phyloP scores from a whole-genome alignment of 441 rosid species.

The Manihot esculenta region DNA sequence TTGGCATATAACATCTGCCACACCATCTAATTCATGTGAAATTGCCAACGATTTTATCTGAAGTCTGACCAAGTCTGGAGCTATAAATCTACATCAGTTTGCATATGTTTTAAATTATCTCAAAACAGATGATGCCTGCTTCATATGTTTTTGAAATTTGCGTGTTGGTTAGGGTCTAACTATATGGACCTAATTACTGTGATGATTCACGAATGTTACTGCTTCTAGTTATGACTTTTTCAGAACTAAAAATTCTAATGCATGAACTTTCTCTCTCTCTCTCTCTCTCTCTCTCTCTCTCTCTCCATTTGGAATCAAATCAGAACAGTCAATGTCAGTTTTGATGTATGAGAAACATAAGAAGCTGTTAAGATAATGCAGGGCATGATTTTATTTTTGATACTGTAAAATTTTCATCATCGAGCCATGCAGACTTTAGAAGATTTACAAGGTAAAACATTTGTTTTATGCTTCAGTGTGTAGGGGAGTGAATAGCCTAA shows the following conservation, averaged over 20 bases:
- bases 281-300: background rate
- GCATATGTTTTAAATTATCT: background rate
- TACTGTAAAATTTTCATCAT: background rate
- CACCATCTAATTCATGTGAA: conserved; percentile 2
- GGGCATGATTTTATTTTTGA: background rate
- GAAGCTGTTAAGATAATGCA: no score
- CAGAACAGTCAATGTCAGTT: no score
- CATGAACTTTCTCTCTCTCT: background rate
- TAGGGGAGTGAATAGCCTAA: no score
- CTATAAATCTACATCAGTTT: conserved; percentile 7
- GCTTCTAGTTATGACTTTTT: background rate
- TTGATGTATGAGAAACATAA: background rate
- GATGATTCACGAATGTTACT: background rate
- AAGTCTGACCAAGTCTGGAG: background rate
- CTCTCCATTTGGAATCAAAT: background rate
- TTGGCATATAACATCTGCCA: background rate
- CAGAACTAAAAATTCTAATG: background rate
- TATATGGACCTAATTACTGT: background rate
- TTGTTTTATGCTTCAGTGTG: background rate
- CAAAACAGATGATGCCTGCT: no score
- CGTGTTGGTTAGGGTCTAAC: no score
- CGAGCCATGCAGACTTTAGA: background rate
- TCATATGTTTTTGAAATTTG: no score
- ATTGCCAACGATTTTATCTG: background rate
- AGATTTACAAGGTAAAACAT: background rate